Evolutionary conservation across 495 filamentous ascomycete genomes (phyloP).

Genomic region (Xylaria grammica): DNA sequence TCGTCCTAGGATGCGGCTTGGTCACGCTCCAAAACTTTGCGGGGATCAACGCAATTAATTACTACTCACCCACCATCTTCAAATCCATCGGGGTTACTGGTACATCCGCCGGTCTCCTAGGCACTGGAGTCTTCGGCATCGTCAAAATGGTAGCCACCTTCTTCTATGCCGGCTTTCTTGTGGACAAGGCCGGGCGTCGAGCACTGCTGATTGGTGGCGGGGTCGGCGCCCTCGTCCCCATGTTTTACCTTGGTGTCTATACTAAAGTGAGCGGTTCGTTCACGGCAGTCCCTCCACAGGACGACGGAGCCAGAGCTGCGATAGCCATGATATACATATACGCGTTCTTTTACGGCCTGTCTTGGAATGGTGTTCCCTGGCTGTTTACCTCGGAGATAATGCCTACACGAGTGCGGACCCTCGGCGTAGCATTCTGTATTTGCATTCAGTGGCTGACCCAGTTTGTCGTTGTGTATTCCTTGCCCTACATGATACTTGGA

Average conservation of each 20-base stretch:
- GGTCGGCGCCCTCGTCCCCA: conserved; percentile 55
- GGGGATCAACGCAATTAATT: conserved; percentile 54
- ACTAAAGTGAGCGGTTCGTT: conserved; percentile 45
- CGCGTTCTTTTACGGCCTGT: conserved; percentile 46
- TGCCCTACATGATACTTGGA: conserved; percentile 51
- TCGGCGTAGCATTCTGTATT: conserved; percentile 36
- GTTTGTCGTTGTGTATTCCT: conserved; percentile 41
- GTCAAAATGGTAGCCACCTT: conserved; percentile 49
- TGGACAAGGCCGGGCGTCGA: conserved; percentile 67
- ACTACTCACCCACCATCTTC: conserved; percentile 58
- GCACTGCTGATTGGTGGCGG: conserved; percentile 58
- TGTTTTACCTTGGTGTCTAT: conserved; percentile 64
- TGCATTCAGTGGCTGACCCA: conserved; percentile 45
- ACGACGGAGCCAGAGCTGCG: conserved; percentile 8
- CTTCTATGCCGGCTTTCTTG: conserved; percentile 59
- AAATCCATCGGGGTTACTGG: conserved; percentile 53
- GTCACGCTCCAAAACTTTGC: conserved; percentile 55
- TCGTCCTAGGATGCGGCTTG: conserved; percentile 43
- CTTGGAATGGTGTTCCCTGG: conserved; percentile 65
- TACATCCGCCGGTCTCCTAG: conserved; percentile 48
- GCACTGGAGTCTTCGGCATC: conserved; percentile 56
- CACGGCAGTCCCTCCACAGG: conserved; percentile 38
- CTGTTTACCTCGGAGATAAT: conserved; percentile 65
- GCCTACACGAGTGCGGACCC: conserved; percentile 48
- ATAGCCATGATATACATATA: conserved; percentile 17